phyloP scores from a whole-genome alignment of 2,329 filamentous ascomycete genomes.

The Aspergillus neoniger region DNA sequence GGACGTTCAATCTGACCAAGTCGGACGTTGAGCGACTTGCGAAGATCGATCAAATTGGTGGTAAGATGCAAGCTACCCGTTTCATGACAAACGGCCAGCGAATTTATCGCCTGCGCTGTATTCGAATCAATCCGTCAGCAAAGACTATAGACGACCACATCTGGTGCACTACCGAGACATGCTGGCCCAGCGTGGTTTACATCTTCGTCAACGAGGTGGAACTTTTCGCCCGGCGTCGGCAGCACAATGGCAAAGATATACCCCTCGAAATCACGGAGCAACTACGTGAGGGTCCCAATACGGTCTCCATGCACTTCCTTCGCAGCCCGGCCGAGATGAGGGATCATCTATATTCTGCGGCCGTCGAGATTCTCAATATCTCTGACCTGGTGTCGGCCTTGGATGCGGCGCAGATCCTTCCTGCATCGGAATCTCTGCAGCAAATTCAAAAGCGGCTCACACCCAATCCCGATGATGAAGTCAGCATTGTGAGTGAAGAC shows the following conservation, averaged over 20 bases:
- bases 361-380: conserved; percentile 69
- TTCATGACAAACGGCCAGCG: conserved; percentile 55
- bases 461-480: conserved; percentile 56
- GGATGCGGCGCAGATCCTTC: conserved; percentile 42
- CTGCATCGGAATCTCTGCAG: conserved; percentile 54
- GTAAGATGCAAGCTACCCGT: conserved; percentile 31
- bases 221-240: conserved; percentile 63
- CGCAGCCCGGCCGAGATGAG: conserved; percentile 39
- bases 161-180: conserved; percentile 66
- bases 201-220: conserved; percentile 66
- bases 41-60: conserved; percentile 10
- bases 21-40: conserved; percentile 38
- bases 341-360: conserved; percentile 58
- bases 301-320: conserved; percentile 56
- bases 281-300: conserved; percentile 63
- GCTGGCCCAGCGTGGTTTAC: conserved; percentile 72
- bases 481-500: conserved; percentile 60
- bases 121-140: conserved; percentile 44
- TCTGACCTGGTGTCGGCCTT: conserved; percentile 45
- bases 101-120: conserved; percentile 70
- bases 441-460: conserved; percentile 58
- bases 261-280: conserved; percentile 71
- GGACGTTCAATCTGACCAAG: conserved; percentile 39
- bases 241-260: conserved; percentile 73
- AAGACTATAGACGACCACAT: conserved; percentile 45